Evolutionary conservation across 352 stramenopile genomes (phyloP), one percentile per base, ranked within the genome.

Genomic region (Lagenidium giganteum): DNA sequence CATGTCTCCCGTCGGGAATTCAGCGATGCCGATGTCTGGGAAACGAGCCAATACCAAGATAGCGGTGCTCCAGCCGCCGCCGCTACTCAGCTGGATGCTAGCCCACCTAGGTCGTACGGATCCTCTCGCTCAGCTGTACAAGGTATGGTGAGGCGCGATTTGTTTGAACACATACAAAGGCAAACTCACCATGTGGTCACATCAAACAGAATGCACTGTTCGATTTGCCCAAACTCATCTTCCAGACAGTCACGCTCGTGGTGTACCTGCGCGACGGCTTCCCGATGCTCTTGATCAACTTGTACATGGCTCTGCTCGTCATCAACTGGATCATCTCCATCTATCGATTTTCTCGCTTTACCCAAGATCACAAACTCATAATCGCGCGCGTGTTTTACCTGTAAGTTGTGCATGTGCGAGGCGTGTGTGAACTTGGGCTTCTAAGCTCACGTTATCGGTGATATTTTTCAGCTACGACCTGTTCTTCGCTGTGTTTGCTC

Each of bases 191-290:
- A 18, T 8, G 47, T 55, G 36, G 5, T 31, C 13, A 11, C 7
- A 24, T 34, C 4, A 13, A 45, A n/a, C 20, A 82, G 69, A 67
- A 50, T 31, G 63, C 69, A 9, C 29, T 54, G 22, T 30, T 74
- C 20, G 70, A 75, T 29, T 36, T 75, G 4, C 70, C 70, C 1
- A 78, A 83, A 42, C 51, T 80, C 5, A 54, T 65, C 12, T 73
- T 78, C 30, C 64, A 80, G 48, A 72, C 61, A 23, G 64, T 45
- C 5, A 75, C 67, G 3, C 42, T 83, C 8, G 34, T 54, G 16
- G 51, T 57, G 2, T 80, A 83, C 33, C 39, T 80, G 1, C 62
- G 47, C n/a, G 54, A 67, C 7, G 70, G 70, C 4, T 78, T 83
- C 31, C 64, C 70, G 4, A 44, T 56, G 17, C 16, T 59, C 3